Percentiles rank a stretch among this genome's conserved stretches.
phyloP scores from a whole-genome alignment of 129 eudicot species.

The Lonicera japonica region DNA sequence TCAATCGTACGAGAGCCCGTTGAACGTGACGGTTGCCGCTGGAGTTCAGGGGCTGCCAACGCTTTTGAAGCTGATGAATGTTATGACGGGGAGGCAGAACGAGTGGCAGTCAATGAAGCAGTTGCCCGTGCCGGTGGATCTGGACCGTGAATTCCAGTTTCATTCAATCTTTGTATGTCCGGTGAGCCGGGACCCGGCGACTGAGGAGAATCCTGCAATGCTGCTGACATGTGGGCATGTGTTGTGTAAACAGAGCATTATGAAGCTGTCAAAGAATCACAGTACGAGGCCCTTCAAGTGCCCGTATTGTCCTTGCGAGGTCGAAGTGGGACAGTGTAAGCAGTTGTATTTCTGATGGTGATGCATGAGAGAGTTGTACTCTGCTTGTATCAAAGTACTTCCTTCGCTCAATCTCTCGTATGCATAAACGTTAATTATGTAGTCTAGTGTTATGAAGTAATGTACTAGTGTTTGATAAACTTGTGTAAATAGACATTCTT shows the following conservation, averaged over 20 bases:
- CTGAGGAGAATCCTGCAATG: conserved; percentile 96
- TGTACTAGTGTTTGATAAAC: neutral
- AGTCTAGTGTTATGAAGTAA: conserved; percentile 8
- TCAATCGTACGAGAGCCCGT: conserved; percentile 62
- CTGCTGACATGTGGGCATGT: conserved; percentile 90
- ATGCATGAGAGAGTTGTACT: conserved; percentile 7
- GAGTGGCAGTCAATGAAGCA: conserved; percentile 92
- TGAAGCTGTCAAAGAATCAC: conserved; percentile 77
- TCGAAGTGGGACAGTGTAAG: conserved; percentile 67
- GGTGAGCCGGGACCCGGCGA: conserved; percentile 89
- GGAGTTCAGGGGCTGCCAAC: conserved; percentile 89
- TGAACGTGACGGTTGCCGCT: conserved; percentile 73
- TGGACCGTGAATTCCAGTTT: conserved; percentile 70
- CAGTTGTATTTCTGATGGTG: conserved; percentile 53
- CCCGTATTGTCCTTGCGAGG: conserved; percentile 87
- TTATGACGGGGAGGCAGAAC: conserved; percentile 71
- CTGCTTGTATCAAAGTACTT: conserved; percentile 18
- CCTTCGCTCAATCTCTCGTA: neutral
- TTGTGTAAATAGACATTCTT: too few species aligned
- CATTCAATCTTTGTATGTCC: conserved; percentile 92
- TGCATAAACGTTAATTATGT: conserved; percentile 9
- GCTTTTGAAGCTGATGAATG: conserved; percentile 84
- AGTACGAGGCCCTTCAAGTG: conserved; percentile 87
- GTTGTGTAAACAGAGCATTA: conserved; percentile 71
- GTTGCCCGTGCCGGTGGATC: conserved; percentile 80